Evolutionary conservation across 305 asterid species (phyloP), one percentile per base, ranked within the genome.

Genomic region (Coffea humblotiana): DNA sequence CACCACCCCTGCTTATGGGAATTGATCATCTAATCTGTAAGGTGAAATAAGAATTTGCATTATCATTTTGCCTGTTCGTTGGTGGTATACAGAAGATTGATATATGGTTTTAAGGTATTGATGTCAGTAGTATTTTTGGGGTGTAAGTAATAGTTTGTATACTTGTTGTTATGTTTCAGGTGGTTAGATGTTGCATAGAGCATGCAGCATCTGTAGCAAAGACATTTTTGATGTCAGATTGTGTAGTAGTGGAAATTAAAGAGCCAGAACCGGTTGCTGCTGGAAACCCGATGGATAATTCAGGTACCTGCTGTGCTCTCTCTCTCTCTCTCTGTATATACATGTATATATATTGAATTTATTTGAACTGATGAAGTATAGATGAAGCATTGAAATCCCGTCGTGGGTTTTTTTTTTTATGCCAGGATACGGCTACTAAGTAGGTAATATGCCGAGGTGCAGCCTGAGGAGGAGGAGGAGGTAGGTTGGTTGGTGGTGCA

Each of bases 161-260:
- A 12, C 29, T 61, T 67, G 67, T 37, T 85, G 65, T 40, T 72
- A 1, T 40, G 43, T 40, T 5, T 66, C 82, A 95, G 98, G 98
- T 96, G 85, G 99, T 96, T 37, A 90, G 99, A 81, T 96, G 99
- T 81, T 96, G 99, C 89, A 81, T 96, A 43, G 99, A 96, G 81
- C 98, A 96, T 12, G 98, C 99, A 3, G 84, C 99, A 37, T 96
- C 99, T 0, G 99, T 96, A 78, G 98, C 99, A 0, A 96, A 92
- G 91, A 96, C 98, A 67, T 96, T 96, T 82, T 90, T 96, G 89
- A 96, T 92, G 97, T 96, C 99, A 0, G 99, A 96, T 74, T 91
- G 97, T 29, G 99, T 96, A n/a, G 99, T 96, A 10, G 98, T 94
- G 47, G 98, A 96, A 89, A 96, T 96, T 58, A 96, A 96, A 90